These are phyloP conservation scores for Aspergillus baeticus DNA, from an alignment of 495 filamentous ascomycete species.

Conservation along the genomic window DNA sequence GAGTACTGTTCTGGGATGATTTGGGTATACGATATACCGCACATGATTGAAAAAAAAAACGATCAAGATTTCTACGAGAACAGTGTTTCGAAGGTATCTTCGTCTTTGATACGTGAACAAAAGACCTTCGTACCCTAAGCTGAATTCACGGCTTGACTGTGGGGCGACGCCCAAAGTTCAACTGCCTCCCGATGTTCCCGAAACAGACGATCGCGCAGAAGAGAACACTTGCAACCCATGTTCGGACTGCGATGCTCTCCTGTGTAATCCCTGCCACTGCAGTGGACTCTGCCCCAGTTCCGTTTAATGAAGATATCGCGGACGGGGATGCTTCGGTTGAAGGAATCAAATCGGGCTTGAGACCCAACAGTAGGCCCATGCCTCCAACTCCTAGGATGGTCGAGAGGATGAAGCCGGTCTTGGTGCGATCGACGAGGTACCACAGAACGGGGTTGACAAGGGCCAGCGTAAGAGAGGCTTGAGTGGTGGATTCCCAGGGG, in stretches of 20 bases:
- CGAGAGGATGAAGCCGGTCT: slow-evolving; percentile 76
- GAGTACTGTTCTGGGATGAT: too few relatives aligned
- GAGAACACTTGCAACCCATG: slow-evolving; percentile 88
- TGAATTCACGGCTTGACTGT: slow-evolving; percentile 4
- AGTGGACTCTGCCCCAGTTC: slow-evolving; percentile 35
- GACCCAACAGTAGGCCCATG: slow-evolving; percentile 65
- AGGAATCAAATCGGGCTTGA: slow-evolving; percentile 74
- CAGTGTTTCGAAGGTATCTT: background rate
- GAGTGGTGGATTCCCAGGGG: slow-evolving; percentile 90
- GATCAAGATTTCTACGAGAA: background rate
- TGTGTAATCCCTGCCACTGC: slow-evolving; percentile 60
- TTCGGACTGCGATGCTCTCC: slow-evolving; percentile 74
- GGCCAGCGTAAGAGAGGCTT: slow-evolving; percentile 86
- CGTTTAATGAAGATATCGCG: slow-evolving; percentile 26
- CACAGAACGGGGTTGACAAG: slow-evolving; percentile 92
- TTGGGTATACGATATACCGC: background rate
- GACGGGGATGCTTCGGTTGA: slow-evolving; percentile 45
- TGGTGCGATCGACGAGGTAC: slow-evolving; percentile 92
- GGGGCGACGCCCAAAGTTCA: slow-evolving; percentile 50
- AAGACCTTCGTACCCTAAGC: background rate
- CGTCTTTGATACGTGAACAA: background rate
- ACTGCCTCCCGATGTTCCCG: slow-evolving; percentile 86
- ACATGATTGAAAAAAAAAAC: background rate
- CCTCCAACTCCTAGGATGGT: slow-evolving; percentile 69
- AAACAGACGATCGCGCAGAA: slow-evolving; percentile 96